Base-by-base conservation (phyloP, 768 basidiomycete genomes). In the Russula compacta region DNA sequence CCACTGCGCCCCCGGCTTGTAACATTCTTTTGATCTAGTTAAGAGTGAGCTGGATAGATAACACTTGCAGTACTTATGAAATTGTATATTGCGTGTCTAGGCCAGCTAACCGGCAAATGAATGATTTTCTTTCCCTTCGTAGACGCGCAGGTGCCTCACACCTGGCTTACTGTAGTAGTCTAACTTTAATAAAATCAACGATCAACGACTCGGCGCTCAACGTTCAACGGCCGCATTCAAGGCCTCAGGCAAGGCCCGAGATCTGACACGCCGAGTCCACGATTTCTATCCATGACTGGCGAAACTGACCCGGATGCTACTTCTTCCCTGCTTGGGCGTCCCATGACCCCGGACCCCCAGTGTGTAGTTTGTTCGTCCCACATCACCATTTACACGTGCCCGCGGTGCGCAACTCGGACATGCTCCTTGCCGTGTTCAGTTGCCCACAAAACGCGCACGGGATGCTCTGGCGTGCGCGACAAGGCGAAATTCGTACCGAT, bases 401-500 rank as follows among this genome's bases (percentile, higher is more conserved):
- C 91, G 0, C 78, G 87, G 46, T 93, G 91, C 72, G 67, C 74
- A 2, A 76, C 75, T n/a, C 80, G 78, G 38, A 87, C 88, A 46
- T 93, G 91, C 71, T 92, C 91, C 1, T 71, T 84, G 4, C 69
- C 76, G 0, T 93, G 91, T 69, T 84, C 88, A 8, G 73, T 72
- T 7, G 67, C 73, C n/a, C 91, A 93, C 76, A 93, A 92, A 71
- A 65, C 75, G 11, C 63, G 71, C 15, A 78, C 76, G 15, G 78
- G 78, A 14, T 93, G 91, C 69, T 79, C 81, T 0, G 92, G 91
- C 11, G 75, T 82, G 61, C 85, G 91, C 57, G 79, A 93, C 74
- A 86, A 85, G 68, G 83, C 77, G 0, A 79, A 79, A 3, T 91
- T 85, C 69, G 83, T 93, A 15, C 82, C 87, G 12, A 86, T 94